A percentile compares a stretch with the other conserved stretches of the same genome.
phyloP scores from a whole-genome alignment of 768 basidiomycete genomes.

The Lentinula lateritia region DNA sequence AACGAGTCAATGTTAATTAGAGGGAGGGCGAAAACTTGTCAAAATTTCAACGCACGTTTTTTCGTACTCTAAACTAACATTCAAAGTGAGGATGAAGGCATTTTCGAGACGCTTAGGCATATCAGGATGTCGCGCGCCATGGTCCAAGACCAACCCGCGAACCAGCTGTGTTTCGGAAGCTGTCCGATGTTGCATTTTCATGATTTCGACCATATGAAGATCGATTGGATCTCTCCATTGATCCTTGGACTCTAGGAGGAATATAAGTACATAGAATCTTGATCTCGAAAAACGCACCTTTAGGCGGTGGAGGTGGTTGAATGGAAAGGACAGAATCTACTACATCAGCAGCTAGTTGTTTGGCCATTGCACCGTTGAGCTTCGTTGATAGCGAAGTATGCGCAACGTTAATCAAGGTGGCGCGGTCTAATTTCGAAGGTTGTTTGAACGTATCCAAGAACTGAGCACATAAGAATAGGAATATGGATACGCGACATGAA shows the following conservation, averaged over 20 bases:
- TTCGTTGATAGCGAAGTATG: conserved; percentile 96
- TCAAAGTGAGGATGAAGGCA: conserved; percentile 90
- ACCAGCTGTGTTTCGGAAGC: conserved; percentile 96
- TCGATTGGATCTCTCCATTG: conserved; percentile 89
- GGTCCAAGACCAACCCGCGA: conserved; percentile 93
- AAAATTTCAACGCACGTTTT: conserved; percentile 74
- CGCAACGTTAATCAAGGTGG: conserved; percentile 89
- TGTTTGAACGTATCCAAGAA: conserved; percentile 92
- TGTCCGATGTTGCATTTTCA: conserved; percentile 99
- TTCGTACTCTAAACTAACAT: conserved; percentile 98
- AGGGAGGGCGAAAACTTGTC: conserved; percentile 7
- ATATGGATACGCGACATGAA: not conserved
- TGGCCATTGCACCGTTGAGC: conserved; percentile 74
- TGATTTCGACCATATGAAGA: conserved; percentile 98
- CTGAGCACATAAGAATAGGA: conserved; percentile 30
- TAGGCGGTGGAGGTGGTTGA: conserved; percentile 57
- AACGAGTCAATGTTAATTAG: conserved; percentile 11
- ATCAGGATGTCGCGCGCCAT: conserved; percentile 95
- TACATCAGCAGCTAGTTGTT: conserved; percentile 84
- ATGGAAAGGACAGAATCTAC: conserved; percentile 95
- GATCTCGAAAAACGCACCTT: conserved; percentile 34
- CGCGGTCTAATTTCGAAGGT: conserved; percentile 71
- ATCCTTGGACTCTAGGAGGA: conserved; percentile 47
- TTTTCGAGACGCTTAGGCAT: conserved; percentile 99
- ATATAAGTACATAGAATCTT: not conserved